Conservation (phyloP, 306 rosid genomes). For the Vachellia collinsii region DNA sequence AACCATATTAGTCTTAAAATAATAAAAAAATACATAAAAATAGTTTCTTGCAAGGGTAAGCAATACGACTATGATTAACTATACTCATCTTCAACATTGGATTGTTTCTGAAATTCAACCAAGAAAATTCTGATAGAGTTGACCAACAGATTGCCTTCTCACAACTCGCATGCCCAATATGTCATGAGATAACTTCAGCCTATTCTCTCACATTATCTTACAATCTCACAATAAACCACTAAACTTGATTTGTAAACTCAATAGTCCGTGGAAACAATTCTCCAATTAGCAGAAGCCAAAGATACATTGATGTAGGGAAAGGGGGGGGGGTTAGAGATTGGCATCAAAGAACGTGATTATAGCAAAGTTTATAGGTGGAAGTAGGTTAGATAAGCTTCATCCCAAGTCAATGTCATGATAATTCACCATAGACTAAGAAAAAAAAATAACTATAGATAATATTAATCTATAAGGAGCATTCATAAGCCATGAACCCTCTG, state of each 20-base stretch:
- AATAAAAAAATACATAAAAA: too few species aligned
- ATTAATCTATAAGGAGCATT: neutral
- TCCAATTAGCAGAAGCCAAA: neutral
- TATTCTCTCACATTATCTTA: neutral
- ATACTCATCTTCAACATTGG: neutral
- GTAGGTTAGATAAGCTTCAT: constrained; percentile 13
- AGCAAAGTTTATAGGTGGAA: constrained; percentile 16
- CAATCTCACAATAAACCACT: neutral
- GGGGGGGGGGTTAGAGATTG: neutral
- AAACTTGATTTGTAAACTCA: neutral
- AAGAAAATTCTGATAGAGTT: too few species aligned
- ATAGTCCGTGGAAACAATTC: neutral
- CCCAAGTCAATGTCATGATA: constrained; percentile 3
- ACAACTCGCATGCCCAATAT: neutral
- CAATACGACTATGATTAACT: neutral
- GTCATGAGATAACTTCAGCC: neutral
- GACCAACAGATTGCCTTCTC: neutral
- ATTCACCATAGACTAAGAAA: constrained; percentile 20
- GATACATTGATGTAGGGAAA: neutral
- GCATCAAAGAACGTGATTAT: neutral
- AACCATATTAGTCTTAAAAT: neutral
- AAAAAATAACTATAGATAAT: neutral
- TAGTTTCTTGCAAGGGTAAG: neutral
- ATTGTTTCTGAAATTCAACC: too few species aligned
- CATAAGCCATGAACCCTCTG: neutral